Evolutionary conservation across 306 rosid genomes (phyloP).

Genomic region (Cucurbita ficifolia): DNA sequence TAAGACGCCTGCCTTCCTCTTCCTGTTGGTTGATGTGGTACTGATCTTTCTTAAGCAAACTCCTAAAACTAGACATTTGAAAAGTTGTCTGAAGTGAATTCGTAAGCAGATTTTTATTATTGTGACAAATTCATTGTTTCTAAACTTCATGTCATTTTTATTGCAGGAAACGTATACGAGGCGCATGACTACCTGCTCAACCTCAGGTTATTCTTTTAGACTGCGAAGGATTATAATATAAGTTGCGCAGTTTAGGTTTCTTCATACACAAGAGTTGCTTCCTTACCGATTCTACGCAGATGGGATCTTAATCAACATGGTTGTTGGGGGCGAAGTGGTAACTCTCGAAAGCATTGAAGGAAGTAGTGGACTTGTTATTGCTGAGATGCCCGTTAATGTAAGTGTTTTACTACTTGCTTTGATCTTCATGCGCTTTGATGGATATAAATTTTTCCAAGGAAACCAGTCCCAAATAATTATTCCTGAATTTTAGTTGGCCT

Average conservation of each 20-base stretch:
- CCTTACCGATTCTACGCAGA: slow-evolving; percentile 30
- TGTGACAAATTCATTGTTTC: background rate
- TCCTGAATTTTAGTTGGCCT: background rate
- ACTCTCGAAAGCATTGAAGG: slow-evolving; percentile 69
- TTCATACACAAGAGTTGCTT: slow-evolving; percentile 14
- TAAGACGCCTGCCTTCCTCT: background rate
- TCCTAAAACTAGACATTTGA: no score
- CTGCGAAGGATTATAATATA: slow-evolving; percentile 11
- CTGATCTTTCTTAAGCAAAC: background rate
- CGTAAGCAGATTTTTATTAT: background rate
- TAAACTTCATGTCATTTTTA: background rate
- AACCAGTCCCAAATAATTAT: background rate
- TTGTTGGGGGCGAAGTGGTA: slow-evolving; percentile 83
- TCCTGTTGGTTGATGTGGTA: background rate
- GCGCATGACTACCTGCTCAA: slow-evolving; percentile 64
- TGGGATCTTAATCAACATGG: slow-evolving; percentile 89
- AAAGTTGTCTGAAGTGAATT: background rate
- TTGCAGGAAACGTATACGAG: slow-evolving; percentile 70
- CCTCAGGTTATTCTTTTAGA: slow-evolving; percentile 52
- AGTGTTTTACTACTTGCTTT: slow-evolving; percentile 8
- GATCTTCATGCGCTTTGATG: background rate
- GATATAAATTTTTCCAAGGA: background rate
- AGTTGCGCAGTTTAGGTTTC: slow-evolving; percentile 8
- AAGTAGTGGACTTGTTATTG: slow-evolving; percentile 55
- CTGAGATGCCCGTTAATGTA: slow-evolving; percentile 91